These are phyloP conservation scores for Epichloe typhina DNA, from an alignment of 2,329 filamentous ascomycete species.

Conservation along the genomic window DNA sequence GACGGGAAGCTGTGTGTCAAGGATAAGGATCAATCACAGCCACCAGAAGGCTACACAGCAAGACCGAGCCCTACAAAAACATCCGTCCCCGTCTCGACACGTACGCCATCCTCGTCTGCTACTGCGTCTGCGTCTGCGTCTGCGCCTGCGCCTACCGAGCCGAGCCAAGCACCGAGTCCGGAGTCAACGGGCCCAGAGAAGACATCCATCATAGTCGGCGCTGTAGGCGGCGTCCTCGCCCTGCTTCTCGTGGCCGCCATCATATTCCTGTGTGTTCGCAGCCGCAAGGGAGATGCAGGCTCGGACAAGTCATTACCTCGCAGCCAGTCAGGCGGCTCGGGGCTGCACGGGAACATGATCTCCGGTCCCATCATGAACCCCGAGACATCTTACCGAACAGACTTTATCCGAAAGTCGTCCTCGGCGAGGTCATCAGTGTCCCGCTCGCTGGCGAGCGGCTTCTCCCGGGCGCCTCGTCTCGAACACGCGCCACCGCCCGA, in stretches of 20 bases:
- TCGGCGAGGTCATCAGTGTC: constrained; percentile 7
- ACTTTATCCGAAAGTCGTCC: constrained; percentile 35
- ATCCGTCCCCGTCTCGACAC: constrained; percentile 7
- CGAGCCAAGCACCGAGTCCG: constrained; percentile 3
- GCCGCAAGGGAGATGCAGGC: constrained; percentile 9
- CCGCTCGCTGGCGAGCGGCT: background rate
- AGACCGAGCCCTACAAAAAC: constrained; percentile 10
- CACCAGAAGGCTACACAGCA: constrained; percentile 18
- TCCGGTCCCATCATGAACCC: constrained; percentile 40
- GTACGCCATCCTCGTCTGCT: background rate
- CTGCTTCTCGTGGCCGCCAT: constrained; percentile 27
- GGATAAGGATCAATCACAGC: constrained; percentile 35
- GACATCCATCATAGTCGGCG: constrained; percentile 32
- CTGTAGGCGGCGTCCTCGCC: constrained; percentile 31
- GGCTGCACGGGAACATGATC: constrained; percentile 31
- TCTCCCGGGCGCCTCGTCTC: background rate
- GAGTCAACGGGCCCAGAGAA: constrained; percentile 17
- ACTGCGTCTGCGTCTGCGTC: background rate
- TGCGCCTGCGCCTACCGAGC: constrained; percentile 3
- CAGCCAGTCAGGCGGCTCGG: constrained; percentile 8
- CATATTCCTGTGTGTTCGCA: constrained; percentile 26
- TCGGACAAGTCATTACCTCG: constrained; percentile 11
- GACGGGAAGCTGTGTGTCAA: constrained; percentile 34
- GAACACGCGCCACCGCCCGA: background rate
- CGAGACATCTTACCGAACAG: constrained; percentile 30